Base-by-base conservation (phyloP, 83 land plant species). In the Picea abies region DNA sequence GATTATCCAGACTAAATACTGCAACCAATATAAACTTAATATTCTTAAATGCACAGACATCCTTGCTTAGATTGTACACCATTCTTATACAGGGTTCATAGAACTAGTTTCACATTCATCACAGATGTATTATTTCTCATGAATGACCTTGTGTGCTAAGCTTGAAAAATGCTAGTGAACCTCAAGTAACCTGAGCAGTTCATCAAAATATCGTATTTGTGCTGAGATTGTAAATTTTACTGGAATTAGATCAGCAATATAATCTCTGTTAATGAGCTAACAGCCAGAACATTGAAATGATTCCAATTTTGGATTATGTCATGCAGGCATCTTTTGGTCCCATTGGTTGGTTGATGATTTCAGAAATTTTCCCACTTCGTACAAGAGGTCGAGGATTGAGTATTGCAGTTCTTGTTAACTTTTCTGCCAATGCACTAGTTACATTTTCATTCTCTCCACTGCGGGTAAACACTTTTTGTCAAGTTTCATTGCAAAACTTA, bases 311-410 rank as follows among this genome's bases (percentile, higher is more conserved):
- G 14, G 7, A 12, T 22, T 22, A 75, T 20, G 19, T 73, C 73
- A 78, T 88, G 85, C 91, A 94, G 97, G 81, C 92, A 79, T 96
- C 96, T 10, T 96, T 94, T 90, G 98, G 98, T 63, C 97, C 97
- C 5, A 96, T 96, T 84, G 93, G 96, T 29, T 96, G 97, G 98
- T 80, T 96, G 73, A 91, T 96, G 97, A 91, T 96, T 5, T 94
- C 97, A 5, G 96, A 96, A 73, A 86, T 94, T 47, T 94, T 91
- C 82, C 96, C 98, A 10, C 81, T 96, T 16, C 92, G 97, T 4
- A 80, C 90, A 0, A 78, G 98, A 81, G 98, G 94, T 5, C 91
- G 94, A 63, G 97, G 96, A 39, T 85, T 96, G 44, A 90, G 97
- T 80, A 85, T 96, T 32, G 94, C 97, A 32, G 95, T 92, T 69